A percentile compares a stretch with the other conserved stretches of the same genome.
Conservation (phyloP, 2,329 filamentous ascomycete species). For the Tolypocladium capitatum region DNA sequence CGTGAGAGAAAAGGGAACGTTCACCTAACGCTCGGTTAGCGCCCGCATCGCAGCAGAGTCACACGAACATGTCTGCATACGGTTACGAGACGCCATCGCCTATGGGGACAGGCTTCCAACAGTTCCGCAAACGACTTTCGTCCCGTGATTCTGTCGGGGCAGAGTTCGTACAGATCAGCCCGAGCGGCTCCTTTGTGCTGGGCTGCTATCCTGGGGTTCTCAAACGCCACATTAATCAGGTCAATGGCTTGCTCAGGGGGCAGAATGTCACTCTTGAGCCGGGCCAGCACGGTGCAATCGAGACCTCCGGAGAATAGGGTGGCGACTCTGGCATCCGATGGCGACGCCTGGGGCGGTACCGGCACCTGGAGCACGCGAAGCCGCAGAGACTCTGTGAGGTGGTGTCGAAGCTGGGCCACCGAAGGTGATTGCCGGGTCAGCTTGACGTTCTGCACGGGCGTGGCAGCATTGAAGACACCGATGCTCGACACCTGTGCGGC, state of each 20-base stretch:
- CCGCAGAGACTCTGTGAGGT: slow-evolving; percentile 47
- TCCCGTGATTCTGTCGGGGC: slow-evolving; percentile 82
- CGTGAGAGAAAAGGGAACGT: slow-evolving; percentile 70
- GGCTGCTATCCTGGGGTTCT: slow-evolving; percentile 68
- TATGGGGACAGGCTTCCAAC: slow-evolving; percentile 48
- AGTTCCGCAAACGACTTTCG: slow-evolving; percentile 71
- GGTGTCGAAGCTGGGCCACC: slow-evolving; percentile 37
- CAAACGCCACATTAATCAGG: slow-evolving; percentile 89
- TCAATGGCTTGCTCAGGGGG: slow-evolving; percentile 60
- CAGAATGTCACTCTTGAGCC: slow-evolving; percentile 65
- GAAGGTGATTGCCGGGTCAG: slow-evolving; percentile 26
- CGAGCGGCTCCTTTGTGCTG: slow-evolving; percentile 26
- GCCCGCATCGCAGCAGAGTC: not conserved
- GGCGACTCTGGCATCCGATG: slow-evolving; percentile 44
- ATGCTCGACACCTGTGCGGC: slow-evolving; percentile 36
- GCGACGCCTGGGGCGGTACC: slow-evolving; percentile 28
- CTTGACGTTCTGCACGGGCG: slow-evolving; percentile 21
- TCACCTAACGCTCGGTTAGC: slow-evolving; percentile 34
- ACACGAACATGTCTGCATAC: slow-evolving; percentile 23
- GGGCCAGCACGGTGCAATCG: slow-evolving; percentile 80
- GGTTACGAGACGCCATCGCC: slow-evolving; percentile 72
- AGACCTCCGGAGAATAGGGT: slow-evolving; percentile 89
- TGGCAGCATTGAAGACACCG: slow-evolving; percentile 34
- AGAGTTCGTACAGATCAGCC: slow-evolving; percentile 55
- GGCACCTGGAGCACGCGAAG: slow-evolving; percentile 55